A percentile compares a stretch with the other conserved stretches of the same genome.
Conservation (phyloP, 352 stramenopile species). For the Phytophthora crassamura region DNA sequence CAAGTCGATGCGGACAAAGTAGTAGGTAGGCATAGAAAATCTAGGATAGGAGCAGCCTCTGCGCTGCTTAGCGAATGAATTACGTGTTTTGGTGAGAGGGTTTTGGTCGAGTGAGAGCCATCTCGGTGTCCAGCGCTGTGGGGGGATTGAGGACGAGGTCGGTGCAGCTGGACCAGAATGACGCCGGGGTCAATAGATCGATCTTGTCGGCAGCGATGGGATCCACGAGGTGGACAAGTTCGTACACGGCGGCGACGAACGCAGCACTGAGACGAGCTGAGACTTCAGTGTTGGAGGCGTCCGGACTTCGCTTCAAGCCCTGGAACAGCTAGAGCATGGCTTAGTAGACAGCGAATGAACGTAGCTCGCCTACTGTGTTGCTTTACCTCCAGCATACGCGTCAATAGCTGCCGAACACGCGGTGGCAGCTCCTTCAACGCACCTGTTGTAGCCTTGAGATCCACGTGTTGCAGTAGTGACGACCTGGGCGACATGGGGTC, state of each 20-base stretch:
- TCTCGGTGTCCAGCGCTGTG: slow-evolving; percentile 25
- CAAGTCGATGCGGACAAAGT: slow-evolving; percentile 17
- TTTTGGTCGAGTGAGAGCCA: slow-evolving; percentile 18
- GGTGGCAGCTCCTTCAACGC: slow-evolving; percentile 16
- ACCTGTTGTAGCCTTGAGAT: slow-evolving; percentile 5
- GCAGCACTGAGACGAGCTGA: slow-evolving; percentile 41
- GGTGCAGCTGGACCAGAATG: slow-evolving; percentile 19
- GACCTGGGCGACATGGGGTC: slow-evolving; percentile 17
- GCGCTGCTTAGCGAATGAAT: slow-evolving; percentile 26
- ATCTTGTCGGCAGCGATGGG: not conserved
- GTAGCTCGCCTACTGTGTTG: not conserved
- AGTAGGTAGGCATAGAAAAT: slow-evolving; percentile 42
- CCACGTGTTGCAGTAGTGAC: slow-evolving; percentile 15
- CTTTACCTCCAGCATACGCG: slow-evolving; percentile 27
- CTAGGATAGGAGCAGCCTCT: slow-evolving; percentile 35
- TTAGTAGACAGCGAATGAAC: not conserved
- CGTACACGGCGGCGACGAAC: slow-evolving; percentile 52
- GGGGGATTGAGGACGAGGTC: slow-evolving; percentile 5
- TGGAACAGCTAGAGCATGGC: slow-evolving; percentile 20
- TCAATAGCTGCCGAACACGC: slow-evolving; percentile 21
- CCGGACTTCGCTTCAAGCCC: slow-evolving; percentile 5
- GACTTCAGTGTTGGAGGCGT: slow-evolving; percentile 2
- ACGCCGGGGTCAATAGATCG: not conserved
- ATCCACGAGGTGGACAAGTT: slow-evolving; percentile 41
- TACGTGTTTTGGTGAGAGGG: slow-evolving; percentile 25